Conservation (phyloP, 2,329 filamentous ascomycete genomes). For the Xylariales sp. region DNA sequence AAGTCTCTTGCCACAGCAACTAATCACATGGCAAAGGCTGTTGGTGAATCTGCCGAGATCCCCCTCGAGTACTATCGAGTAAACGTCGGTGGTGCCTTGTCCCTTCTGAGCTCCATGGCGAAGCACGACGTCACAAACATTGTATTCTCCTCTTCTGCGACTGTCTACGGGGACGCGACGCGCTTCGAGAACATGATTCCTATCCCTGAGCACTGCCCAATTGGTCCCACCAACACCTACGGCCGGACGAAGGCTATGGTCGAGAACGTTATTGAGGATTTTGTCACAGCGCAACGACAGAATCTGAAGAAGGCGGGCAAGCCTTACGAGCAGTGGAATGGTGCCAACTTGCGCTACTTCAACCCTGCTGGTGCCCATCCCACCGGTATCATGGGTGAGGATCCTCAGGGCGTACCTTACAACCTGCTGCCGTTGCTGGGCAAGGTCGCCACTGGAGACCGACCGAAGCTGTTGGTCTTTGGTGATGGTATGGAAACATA, state of each 20-base stretch:
- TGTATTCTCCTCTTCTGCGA: slow-evolving; percentile 97
- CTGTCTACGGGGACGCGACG: slow-evolving; percentile 96
- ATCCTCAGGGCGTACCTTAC: slow-evolving; percentile 91
- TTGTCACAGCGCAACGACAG: slow-evolving; percentile 79
- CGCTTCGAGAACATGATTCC: slow-evolving; percentile 97
- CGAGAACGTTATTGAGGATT: slow-evolving; percentile 87
- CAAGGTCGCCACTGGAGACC: slow-evolving; percentile 91
- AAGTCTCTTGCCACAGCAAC: too few relatives aligned
- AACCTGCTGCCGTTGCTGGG: slow-evolving; percentile 92
- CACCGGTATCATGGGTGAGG: slow-evolving; percentile 95
- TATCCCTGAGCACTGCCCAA: slow-evolving; percentile 93
- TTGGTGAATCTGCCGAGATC: slow-evolving; percentile 90
- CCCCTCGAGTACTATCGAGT: slow-evolving; percentile 97
- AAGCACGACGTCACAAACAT: slow-evolving; percentile 92
- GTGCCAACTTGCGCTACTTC: slow-evolving; percentile 90
- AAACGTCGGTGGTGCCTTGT: slow-evolving; percentile 90
- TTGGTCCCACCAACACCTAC: slow-evolving; percentile 95
- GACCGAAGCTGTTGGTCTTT: slow-evolving; percentile 91
- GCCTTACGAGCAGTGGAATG: slow-evolving; percentile 81
- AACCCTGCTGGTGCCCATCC: slow-evolving; percentile 95
- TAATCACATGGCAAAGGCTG: slow-evolving; percentile 59
- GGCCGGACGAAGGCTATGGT: slow-evolving; percentile 93
- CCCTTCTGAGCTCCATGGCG: slow-evolving; percentile 81
- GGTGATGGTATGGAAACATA: slow-evolving; percentile 67
- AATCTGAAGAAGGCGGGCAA: slow-evolving; percentile 77